phyloP scores from a whole-genome alignment of 163 green algal genomes.

The Scenedesmus sp. region DNA sequence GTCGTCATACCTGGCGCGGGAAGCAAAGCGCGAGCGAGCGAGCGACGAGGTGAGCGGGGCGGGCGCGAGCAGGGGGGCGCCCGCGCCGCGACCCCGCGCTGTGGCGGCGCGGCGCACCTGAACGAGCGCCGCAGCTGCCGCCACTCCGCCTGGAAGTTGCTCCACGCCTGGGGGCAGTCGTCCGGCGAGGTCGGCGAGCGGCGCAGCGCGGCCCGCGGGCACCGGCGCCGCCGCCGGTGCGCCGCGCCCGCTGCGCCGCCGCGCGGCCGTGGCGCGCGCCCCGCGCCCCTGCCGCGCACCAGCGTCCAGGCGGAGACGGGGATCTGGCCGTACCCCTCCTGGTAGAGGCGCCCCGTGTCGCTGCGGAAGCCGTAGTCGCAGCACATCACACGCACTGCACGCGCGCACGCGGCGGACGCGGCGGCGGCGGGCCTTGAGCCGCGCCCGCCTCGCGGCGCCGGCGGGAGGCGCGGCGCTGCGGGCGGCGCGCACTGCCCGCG shows the following conservation, averaged over 20 bases:
- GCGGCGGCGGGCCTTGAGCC: too few relatives aligned
- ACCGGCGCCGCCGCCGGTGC: too few relatives aligned
- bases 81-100: too few relatives aligned
- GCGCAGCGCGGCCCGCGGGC: not conserved
- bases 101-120: too few relatives aligned
- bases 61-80: too few relatives aligned
- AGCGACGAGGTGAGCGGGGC: too few relatives aligned
- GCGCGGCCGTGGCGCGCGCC: not conserved
- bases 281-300: conserved; percentile 43
- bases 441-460: too few relatives aligned
- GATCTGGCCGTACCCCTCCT: conserved; percentile 69
- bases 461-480: too few relatives aligned
- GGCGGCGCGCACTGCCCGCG: too few relatives aligned
- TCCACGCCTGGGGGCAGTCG: conserved; percentile 15
- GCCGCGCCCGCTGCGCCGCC: not conserved
- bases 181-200: not conserved
- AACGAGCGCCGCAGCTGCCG: conserved; percentile 63
- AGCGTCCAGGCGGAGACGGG: conserved; percentile 67
- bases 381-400: too few relatives aligned
- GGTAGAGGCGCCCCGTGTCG: conserved; percentile 73
- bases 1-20: conserved; percentile 66
- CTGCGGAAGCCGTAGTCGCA: conserved; percentile 84
- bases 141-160: conserved; percentile 75
- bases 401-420: too few relatives aligned
- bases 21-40: too few relatives aligned